Percentiles rank a stretch among this genome's conserved stretches.
Evolutionary conservation across 768 basidiomycete species (phyloP).

Genomic region (Podaxis carcinomalis): DNA sequence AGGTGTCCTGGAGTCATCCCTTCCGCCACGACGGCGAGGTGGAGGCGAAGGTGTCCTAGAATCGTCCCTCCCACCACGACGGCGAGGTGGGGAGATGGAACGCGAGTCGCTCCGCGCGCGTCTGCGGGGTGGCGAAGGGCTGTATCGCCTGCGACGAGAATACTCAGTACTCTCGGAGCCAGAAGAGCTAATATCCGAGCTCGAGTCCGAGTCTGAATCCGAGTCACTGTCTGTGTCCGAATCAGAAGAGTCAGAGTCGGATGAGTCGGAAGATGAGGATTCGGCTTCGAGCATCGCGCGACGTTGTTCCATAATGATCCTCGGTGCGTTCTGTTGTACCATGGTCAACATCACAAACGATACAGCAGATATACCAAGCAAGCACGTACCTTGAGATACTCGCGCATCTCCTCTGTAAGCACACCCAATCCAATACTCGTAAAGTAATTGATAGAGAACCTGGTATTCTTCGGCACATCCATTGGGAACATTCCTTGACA

Average conservation of each 20-base stretch:
- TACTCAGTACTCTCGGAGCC: background rate
- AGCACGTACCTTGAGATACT: slow-evolving; percentile 78
- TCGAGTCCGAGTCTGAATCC: slow-evolving; percentile 25
- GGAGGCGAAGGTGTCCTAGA: slow-evolving; percentile 7
- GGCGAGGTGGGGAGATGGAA: background rate
- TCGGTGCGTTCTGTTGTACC: slow-evolving; percentile 78
- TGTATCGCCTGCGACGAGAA: slow-evolving; percentile 20
- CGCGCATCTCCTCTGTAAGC: slow-evolving; percentile 94
- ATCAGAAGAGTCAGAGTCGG: slow-evolving; percentile 31
- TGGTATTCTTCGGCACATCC: slow-evolving; percentile 94
- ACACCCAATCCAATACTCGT: slow-evolving; percentile 90
- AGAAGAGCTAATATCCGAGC: slow-evolving; percentile 11
- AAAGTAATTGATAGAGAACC: slow-evolving; percentile 97
- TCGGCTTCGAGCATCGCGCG: slow-evolving; percentile 80
- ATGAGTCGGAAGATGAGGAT: slow-evolving; percentile 39
- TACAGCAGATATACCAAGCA: background rate
- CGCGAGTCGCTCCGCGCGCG: slow-evolving; percentile 4
- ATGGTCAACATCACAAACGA: background rate
- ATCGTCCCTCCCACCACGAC: slow-evolving; percentile 5
- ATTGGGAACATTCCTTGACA: slow-evolving; percentile 90
- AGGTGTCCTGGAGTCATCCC: slow-evolving; percentile 16
- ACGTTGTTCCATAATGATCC: slow-evolving; percentile 90
- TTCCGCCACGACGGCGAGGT: slow-evolving; percentile 6
- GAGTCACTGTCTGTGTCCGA: slow-evolving; percentile 22
- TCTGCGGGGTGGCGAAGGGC: slow-evolving; percentile 20